Base-by-base conservation (phyloP, 345 rosid genomes). In the Eucalyptus guilfoylei region DNA sequence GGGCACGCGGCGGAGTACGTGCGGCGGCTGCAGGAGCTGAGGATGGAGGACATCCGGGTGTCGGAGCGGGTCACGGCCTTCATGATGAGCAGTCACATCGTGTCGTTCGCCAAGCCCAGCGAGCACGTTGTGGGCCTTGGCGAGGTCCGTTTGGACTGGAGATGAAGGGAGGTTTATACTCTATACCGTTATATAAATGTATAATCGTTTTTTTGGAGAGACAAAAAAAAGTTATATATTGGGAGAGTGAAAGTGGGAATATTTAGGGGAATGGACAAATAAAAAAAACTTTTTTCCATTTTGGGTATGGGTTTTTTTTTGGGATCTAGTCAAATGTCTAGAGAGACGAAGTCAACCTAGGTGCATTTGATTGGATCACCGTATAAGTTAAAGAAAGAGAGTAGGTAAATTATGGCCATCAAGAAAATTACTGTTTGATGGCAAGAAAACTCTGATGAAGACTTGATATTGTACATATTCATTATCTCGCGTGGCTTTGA, bases 1-100 rank as follows among this genome's bases (percentile, higher is more conserved):
- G 88, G 95, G 23, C 98, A 96, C 47, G 98, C 95, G 80, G 95
- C 98, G 85, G 99, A 97, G 86, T 96, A 96, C 81, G 97, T 96
- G 72, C 90, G 97, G 86, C 87, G 98, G 88, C 89, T 97, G 86
- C 98, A 95, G 32, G 99, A 97, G 88, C 88, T 97, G 90, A 93
- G 94, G 94, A 96, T 97, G 99, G 99, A 96, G 69, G 98, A 96
- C 47, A 93, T 97, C 32, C 91, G 90, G 86, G 97, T 96, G 21
- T 97, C 99, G 4, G 94, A 97, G 58, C 93, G 97, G 24, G 97
- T 96, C 42, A 97, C 99, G 6, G 99, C 99, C 52, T 97, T 96
- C 92, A 97, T 97, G 99, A 95, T 93, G 42, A 94, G 96, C 89
- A 96, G 99, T 92, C 99, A 95, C 94, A 96, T 97, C 40, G 96